These are phyloP conservation scores for Solanum tarijense DNA, from an alignment of 257 asterid species.

Conservation along the genomic window DNA sequence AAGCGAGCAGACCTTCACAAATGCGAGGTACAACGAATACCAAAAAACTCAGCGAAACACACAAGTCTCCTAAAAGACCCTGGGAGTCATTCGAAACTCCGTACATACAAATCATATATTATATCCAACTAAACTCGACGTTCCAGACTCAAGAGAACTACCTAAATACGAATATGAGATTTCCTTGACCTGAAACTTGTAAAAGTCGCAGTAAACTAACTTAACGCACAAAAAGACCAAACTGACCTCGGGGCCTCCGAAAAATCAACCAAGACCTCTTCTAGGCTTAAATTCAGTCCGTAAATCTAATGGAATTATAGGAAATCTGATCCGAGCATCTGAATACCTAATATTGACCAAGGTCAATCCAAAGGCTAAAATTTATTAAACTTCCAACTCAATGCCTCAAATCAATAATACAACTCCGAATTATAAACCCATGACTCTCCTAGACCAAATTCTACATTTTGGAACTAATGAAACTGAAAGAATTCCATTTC, in stretches of 20 bases:
- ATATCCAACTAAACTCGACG: no score
- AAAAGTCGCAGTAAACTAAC: no score
- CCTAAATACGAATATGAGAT: background rate
- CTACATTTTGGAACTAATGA: background rate
- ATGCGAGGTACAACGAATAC: background rate
- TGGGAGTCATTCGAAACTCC: background rate
- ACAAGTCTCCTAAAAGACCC: background rate
- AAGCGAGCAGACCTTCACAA: background rate
- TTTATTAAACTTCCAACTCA: background rate
- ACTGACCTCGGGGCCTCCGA: background rate
- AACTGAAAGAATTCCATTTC: background rate
- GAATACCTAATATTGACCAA: no score
- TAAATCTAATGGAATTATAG: background rate
- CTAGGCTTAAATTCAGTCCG: no score
- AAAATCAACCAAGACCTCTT: background rate
- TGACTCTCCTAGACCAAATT: background rate
- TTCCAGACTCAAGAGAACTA: background rate
- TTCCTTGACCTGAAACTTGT: background rate
- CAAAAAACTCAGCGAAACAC: no score
- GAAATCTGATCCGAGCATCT: background rate
- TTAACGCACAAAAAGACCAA: background rate
- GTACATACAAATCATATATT: background rate
- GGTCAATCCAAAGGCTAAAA: no score
- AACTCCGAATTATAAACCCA: background rate
- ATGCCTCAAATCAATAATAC: no score